These are phyloP conservation scores for Cercospora sojina DNA, from an alignment of 2,329 filamentous ascomycete species.

Conservation along the genomic window DNA sequence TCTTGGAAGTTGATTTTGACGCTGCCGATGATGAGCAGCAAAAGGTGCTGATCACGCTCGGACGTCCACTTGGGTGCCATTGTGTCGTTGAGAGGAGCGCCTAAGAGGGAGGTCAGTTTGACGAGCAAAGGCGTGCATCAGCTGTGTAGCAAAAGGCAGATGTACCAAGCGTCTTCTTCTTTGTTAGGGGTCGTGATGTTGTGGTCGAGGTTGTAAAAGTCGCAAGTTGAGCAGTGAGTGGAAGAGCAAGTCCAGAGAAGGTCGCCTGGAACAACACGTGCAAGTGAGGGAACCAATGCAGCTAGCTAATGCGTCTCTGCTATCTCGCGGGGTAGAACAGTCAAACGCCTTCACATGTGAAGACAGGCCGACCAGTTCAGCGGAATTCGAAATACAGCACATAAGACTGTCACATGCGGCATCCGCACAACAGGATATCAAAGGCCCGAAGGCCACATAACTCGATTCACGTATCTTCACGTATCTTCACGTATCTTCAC, in stretches of 20 bases:
- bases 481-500: conserved; percentile 8
- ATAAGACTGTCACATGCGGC: background rate
- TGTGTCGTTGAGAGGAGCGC: background rate
- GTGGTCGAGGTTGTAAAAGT: background rate
- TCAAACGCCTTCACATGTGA: background rate
- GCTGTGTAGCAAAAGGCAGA: background rate
- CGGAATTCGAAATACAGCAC: background rate
- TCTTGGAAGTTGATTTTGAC: conserved; percentile 23
- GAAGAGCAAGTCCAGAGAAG: background rate
- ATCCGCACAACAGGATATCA: background rate
- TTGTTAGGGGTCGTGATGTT: background rate
- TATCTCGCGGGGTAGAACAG: too few species aligned
- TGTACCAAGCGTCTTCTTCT: background rate
- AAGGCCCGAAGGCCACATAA: background rate
- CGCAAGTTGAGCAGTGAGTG: background rate
- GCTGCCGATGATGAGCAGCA: conserved; percentile 28
- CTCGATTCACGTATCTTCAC: background rate
- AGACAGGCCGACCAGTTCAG: background rate
- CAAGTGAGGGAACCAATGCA: background rate
- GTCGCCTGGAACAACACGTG: background rate
- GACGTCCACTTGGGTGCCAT: conserved; percentile 31
- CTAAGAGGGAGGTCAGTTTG: background rate
- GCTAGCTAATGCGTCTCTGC: background rate
- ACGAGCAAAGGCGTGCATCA: background rate
- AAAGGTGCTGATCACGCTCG: conserved; percentile 28